These are phyloP conservation scores for Filobasidium uniguttulatum DNA, from an alignment of 1,284 basidiomycete species.

Conservation along the genomic window DNA sequence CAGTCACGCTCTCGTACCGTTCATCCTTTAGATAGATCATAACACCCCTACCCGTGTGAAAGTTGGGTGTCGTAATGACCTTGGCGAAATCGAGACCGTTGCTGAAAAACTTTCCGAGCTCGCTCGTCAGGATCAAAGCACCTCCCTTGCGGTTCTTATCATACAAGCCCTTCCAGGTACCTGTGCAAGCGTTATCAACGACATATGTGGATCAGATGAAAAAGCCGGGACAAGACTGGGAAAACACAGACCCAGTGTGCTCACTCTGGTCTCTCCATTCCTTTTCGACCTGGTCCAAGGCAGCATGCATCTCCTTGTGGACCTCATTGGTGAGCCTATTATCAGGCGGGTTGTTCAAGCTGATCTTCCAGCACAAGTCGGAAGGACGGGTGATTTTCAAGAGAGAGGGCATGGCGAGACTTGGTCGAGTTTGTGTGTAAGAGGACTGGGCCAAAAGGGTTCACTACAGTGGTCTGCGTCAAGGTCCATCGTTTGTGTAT, in stretches of 20 bases:
- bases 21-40: background rate
- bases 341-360: constrained; percentile 32
- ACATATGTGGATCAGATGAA: background rate
- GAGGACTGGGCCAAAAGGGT: too few relatives aligned
- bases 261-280: constrained; percentile 55
- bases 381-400: constrained; percentile 22
- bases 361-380: constrained; percentile 27
- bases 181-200: constrained; percentile 16
- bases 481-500: too few relatives aligned
- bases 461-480: too few relatives aligned
- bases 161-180: constrained; percentile 13
- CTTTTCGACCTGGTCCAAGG: constrained; percentile 60
- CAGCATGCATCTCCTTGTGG: constrained; percentile 31
- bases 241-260: constrained; percentile 1
- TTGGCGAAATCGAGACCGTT: constrained; percentile 67
- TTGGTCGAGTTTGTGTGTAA: too few relatives aligned
- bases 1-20: background rate
- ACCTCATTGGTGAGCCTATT: constrained; percentile 33
- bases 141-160: constrained; percentile 46
- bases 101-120: constrained; percentile 76
- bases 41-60: constrained; percentile 52
- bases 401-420: too few relatives aligned
- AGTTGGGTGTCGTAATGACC: constrained; percentile 50
- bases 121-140: constrained; percentile 58
- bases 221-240: background rate